Evolutionary conservation across 2,329 filamentous ascomycete genomes (phyloP).

Genomic region (Ophiostoma sp.): DNA sequence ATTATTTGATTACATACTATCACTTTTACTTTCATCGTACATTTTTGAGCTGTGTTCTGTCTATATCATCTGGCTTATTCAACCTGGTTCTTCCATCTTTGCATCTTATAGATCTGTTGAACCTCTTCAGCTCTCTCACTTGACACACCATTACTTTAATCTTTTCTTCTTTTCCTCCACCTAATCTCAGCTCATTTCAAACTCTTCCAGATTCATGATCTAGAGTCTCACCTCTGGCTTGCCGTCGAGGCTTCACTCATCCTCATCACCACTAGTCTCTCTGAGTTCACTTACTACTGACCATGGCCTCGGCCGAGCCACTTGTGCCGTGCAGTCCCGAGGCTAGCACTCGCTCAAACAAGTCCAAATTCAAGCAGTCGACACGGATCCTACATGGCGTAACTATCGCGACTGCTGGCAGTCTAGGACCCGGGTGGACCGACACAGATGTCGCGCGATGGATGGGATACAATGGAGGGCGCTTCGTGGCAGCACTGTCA

Average conservation of each 20-base stretch:
- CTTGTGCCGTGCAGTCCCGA: neutral
- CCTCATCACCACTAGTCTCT: neutral
- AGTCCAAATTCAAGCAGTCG: neutral
- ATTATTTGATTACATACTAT: neutral
- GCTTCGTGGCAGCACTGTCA: conserved; percentile 46
- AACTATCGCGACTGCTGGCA: conserved; percentile 51
- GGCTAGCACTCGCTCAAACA: neutral
- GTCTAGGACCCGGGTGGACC: conserved; percentile 45
- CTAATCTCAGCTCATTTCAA: no score
- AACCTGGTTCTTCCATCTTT: no score
- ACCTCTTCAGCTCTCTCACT: no score
- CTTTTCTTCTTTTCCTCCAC: no score
- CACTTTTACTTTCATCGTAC: neutral
- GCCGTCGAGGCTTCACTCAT: neutral
- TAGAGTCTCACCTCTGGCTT: no score
- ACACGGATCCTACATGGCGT: conserved; percentile 19
- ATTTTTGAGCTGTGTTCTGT: no score
- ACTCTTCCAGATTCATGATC: no score
- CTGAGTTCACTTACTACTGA: neutral
- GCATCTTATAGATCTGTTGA: no score
- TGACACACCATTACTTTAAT: no score
- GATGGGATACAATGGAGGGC: conserved; percentile 58
- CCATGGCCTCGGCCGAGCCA: conserved; percentile 4
- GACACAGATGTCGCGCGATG: conserved; percentile 58
- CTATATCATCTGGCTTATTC: no score